These are phyloP conservation scores for Debaryomycetaceae sp. DNA, from an alignment of 1,139 yeast species.

Conservation along the genomic window DNA sequence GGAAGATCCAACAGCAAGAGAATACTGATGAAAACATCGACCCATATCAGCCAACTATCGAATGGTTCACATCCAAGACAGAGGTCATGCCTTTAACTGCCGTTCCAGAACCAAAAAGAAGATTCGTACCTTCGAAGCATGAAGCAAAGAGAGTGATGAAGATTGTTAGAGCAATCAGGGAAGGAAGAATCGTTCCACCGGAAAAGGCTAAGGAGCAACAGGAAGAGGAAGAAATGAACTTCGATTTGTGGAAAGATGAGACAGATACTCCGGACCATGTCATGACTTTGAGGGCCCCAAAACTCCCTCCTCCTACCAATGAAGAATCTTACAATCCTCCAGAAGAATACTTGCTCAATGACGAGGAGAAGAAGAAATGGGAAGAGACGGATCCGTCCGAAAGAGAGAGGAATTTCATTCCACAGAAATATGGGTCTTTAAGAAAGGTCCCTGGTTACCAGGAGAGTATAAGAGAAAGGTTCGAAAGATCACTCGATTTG, in stretches of 20 bases:
- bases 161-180: slow-evolving; percentile 92
- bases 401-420: slow-evolving; percentile 74
- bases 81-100: slow-evolving; percentile 94
- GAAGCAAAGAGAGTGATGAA: slow-evolving; percentile 97
- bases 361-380: slow-evolving; percentile 77
- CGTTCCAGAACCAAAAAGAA: slow-evolving; percentile 93
- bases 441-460: slow-evolving; percentile 94
- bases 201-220: slow-evolving; percentile 50
- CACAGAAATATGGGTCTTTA: slow-evolving; percentile 75
- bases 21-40: slow-evolving; percentile 75
- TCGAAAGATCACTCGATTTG: slow-evolving; percentile 89
- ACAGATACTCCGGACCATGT: slow-evolving; percentile 61
- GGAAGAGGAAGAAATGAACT: slow-evolving; percentile 50
- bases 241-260: slow-evolving; percentile 83
- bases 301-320: slow-evolving; percentile 91
- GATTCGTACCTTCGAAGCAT: slow-evolving; percentile 94
- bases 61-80: slow-evolving; percentile 86
- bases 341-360: slow-evolving; percentile 79
- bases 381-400: slow-evolving; percentile 69
- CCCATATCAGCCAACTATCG: slow-evolving; percentile 92
- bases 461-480: slow-evolving; percentile 81
- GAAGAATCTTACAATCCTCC: slow-evolving; percentile 98
- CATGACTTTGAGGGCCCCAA: slow-evolving; percentile 94
- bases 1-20: slow-evolving; percentile 82
- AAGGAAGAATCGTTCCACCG: slow-evolving; percentile 86